phyloP scores from a whole-genome alignment of 1,284 basidiomycete genomes.

The Fistulinella cinereoalba region DNA sequence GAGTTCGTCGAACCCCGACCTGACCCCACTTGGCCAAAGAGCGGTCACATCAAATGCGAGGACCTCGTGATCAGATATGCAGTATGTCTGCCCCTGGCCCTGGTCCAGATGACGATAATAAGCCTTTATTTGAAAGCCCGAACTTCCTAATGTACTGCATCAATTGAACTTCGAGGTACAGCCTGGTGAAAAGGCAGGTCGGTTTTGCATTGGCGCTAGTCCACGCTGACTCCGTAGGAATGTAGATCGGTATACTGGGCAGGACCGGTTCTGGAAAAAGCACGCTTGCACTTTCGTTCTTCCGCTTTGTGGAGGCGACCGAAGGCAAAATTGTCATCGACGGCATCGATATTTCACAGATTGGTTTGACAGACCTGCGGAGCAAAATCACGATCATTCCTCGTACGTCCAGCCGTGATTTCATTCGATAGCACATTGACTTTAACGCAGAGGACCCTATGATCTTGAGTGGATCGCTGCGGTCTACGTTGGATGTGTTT shows the following conservation, averaged over 20 bases:
- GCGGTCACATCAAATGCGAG: slow-evolving; percentile 75
- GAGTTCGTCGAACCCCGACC: slow-evolving; percentile 89
- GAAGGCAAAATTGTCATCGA: slow-evolving; percentile 84
- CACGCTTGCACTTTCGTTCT: slow-evolving; percentile 89
- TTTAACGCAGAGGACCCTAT: slow-evolving; percentile 74
- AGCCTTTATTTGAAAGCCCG: slow-evolving; percentile 48
- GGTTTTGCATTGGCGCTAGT: background rate
- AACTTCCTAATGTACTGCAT: slow-evolving; percentile 85
- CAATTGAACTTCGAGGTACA: slow-evolving; percentile 74
- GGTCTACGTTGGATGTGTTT: slow-evolving; percentile 89
- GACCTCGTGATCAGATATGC: slow-evolving; percentile 86
- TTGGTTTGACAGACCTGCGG: slow-evolving; percentile 88
- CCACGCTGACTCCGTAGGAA: slow-evolving; percentile 5
- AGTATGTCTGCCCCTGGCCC: slow-evolving; percentile 46
- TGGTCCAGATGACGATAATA: background rate
- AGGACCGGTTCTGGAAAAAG: slow-evolving; percentile 89
- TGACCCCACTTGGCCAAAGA: slow-evolving; percentile 75
- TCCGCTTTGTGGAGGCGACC: slow-evolving; percentile 91
- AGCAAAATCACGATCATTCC: slow-evolving; percentile 90
- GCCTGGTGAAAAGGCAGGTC: slow-evolving; percentile 67
- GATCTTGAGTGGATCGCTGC: slow-evolving; percentile 83
- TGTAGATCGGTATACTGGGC: slow-evolving; percentile 80
- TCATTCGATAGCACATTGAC: background rate
- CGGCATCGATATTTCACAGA: slow-evolving; percentile 79
- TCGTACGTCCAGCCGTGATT: slow-evolving; percentile 46